These are phyloP conservation scores for Cytospora paraplurivora DNA, from an alignment of 2,329 filamentous ascomycete species.

Conservation along the genomic window DNA sequence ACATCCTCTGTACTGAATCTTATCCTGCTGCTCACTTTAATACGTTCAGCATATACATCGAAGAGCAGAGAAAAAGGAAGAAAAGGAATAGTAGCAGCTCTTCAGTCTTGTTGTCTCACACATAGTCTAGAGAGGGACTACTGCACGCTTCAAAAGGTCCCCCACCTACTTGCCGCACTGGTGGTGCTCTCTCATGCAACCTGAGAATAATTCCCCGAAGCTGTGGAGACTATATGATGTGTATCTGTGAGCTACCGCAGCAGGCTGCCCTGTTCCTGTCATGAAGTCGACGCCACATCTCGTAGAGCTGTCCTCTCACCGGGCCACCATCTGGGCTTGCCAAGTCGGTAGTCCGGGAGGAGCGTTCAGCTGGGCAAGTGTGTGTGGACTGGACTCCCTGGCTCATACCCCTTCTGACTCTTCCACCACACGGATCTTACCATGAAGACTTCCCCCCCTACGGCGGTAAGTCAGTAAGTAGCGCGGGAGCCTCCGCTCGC, in stretches of 20 bases:
- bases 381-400: neutral
- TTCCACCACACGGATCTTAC: neutral
- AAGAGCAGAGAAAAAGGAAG: too few species aligned
- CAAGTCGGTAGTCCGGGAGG: conserved; percentile 26
- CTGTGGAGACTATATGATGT: conserved; percentile 13
- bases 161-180: neutral
- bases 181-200: neutral
- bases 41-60: neutral
- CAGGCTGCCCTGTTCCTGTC: conserved; percentile 13
- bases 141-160: neutral
- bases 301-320: conserved; percentile 30
- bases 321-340: conserved; percentile 14
- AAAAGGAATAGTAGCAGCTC: too few species aligned
- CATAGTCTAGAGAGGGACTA: neutral
- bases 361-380: conserved; percentile 7
- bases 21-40: neutral
- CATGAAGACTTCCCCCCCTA: neutral
- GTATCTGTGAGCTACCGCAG: conserved; percentile 6
- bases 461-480: neutral
- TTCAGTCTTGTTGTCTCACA: too few species aligned
- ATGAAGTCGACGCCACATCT: conserved; percentile 27
- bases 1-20: neutral
- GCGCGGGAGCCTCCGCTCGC: conserved; percentile 3
- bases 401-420: conserved; percentile 10
- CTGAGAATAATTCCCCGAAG: neutral